Percentiles rank a stretch among this genome's conserved stretches.
Conservation (phyloP, 495 filamentous ascomycete genomes). For the Annulohypoxylon nitens region DNA sequence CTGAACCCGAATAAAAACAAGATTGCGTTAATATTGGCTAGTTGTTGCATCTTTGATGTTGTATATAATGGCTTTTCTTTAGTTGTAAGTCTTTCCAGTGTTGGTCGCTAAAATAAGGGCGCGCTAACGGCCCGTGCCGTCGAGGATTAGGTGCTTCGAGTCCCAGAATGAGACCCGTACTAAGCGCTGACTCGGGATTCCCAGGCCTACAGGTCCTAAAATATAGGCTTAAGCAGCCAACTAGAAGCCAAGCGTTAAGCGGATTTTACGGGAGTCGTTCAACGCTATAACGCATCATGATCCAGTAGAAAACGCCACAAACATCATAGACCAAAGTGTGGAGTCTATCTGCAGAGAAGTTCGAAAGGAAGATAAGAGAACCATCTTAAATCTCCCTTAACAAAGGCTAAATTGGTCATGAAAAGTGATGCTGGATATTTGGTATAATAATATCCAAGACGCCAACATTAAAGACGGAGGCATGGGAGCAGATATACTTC, state of each 20-base stretch:
- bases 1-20: background rate
- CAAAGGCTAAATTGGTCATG: background rate
- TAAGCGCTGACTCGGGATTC: background rate
- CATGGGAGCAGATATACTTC: too few species aligned
- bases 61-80: background rate
- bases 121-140: constrained; percentile 6
- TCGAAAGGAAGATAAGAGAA: background rate
- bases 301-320: constrained; percentile 2
- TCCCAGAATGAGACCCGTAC: background rate
- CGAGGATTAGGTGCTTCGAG: background rate
- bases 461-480: too few species aligned
- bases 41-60: background rate
- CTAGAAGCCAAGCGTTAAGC: background rate
- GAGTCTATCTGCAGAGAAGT: background rate
- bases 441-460: too few species aligned
- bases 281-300: background rate
- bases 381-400: background rate
- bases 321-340: background rate
- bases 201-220: background rate
- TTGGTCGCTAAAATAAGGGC: too few species aligned
- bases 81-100: background rate
- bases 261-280: background rate
- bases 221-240: background rate
- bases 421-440: background rate
- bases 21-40: background rate